Conservation (phyloP, 2,329 filamentous ascomycete species). For the Dothistroma septosporum region DNA sequence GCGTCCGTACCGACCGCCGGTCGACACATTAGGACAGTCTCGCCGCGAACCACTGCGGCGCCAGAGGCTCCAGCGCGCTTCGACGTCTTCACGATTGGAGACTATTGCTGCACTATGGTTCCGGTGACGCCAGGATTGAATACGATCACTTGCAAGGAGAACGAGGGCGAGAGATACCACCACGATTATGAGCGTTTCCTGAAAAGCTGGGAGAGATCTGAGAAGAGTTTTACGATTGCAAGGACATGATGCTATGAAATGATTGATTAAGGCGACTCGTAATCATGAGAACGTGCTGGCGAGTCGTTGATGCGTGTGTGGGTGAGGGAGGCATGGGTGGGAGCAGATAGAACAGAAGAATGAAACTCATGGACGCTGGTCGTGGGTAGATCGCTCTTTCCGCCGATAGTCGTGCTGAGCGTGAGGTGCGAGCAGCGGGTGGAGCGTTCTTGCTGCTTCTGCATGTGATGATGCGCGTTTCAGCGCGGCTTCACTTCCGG, state of each 20-base stretch:
- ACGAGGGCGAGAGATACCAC: neutral
- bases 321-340: neutral
- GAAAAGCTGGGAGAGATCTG: neutral
- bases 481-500: neutral
- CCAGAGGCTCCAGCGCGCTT: neutral
- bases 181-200: neutral
- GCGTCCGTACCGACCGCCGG: neutral
- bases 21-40: too few relatives aligned
- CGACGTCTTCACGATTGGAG: neutral
- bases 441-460: neutral
- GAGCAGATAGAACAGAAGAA: neutral
- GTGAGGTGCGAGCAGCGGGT: neutral
- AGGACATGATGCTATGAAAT: neutral
- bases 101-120: neutral
- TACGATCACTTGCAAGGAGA: neutral
- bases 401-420: neutral
- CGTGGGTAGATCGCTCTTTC: neutral
- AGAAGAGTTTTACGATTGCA: neutral
- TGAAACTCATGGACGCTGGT: neutral
- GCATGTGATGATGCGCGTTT: neutral
- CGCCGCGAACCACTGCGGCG: too few relatives aligned
- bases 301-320: neutral
- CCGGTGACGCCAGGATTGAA: neutral
- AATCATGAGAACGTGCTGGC: neutral
- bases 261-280: neutral